Percentiles rank a stretch among this genome's conserved stretches.
Conservation (phyloP, 2,329 filamentous ascomycete species). For the Fusarium proliferatum region DNA sequence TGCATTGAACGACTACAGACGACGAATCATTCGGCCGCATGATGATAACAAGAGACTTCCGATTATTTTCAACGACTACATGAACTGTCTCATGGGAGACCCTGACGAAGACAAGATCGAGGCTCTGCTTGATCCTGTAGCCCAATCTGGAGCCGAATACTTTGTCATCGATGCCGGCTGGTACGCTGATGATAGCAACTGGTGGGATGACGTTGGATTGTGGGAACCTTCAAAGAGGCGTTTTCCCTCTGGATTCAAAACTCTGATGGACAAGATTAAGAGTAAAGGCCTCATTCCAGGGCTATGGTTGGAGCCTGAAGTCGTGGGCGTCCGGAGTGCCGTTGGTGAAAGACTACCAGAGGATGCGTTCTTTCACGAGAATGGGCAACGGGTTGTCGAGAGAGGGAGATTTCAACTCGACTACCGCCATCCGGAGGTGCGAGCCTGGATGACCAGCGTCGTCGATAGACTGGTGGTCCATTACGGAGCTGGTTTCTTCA, state of each 20-base stretch:
- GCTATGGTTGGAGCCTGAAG: conserved; percentile 52
- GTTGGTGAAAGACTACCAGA: conserved; percentile 34
- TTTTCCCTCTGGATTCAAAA: conserved; percentile 48
- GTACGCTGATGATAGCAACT: conserved; percentile 51
- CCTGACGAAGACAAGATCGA: conserved; percentile 49
- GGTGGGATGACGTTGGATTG: conserved; percentile 52
- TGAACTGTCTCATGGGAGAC: conserved; percentile 55
- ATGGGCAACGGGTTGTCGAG: conserved; percentile 48
- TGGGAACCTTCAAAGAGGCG: conserved; percentile 49
- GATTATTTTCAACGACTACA: conserved; percentile 54
- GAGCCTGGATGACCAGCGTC: conserved; percentile 36
- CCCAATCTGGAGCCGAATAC: conserved; percentile 48
- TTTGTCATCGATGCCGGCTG: conserved; percentile 53
- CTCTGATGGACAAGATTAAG: conserved; percentile 42
- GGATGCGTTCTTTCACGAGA: conserved; percentile 49
- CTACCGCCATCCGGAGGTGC: conserved; percentile 45
- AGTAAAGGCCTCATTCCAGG: conserved; percentile 45
- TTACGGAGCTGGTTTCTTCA: conserved; percentile 48
- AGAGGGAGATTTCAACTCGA: conserved; percentile 50
- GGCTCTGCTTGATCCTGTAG: conserved; percentile 45
- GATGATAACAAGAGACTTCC: conserved; percentile 45
- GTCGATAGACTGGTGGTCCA: conserved; percentile 41
- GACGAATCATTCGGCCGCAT: conserved; percentile 46
- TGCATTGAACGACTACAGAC: conserved; percentile 46
- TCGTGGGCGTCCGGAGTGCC: conserved; percentile 46